Base-by-base conservation (phyloP, 163 green algal genomes). In the Chlamydomonas reinhardtii region DNA sequence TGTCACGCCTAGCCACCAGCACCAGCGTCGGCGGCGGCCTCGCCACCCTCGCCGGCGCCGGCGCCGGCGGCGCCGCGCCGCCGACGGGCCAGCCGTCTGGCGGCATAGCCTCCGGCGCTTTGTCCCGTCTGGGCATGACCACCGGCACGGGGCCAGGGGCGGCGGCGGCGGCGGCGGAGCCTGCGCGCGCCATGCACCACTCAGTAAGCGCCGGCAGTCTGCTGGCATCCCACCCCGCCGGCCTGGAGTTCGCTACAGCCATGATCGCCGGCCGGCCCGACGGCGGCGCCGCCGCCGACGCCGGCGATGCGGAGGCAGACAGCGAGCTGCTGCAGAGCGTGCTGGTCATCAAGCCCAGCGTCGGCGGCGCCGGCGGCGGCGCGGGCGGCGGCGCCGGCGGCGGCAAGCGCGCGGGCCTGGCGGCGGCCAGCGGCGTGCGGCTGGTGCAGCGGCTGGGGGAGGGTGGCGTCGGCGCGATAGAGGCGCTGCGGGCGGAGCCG, bases 371-470 rank as follows among this genome's bases (percentile, higher is more conserved):
- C 22, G 59, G 59, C 20, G 59, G 22, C 17, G 22, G 19, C 22
- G 59, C 34, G 4, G 69, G 17, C 29, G 32, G 69, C 31, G 76
- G 77, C 14, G 27, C 62, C 65, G n/a, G 48, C 31, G 14, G 17
- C 32, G 65, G 77, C 66, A 56, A 56, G 48, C 43, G 39, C 39
- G 27, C 39, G 12, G 76, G 59, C 27, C 16, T 84, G 62, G 29
- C 31, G 17, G 32, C 20, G 5, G 34, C 64, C 34, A 24, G 27
- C 64, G 19, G 32, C 34, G 54, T 85, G 32, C 68, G 79, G 52
- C 52, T 85, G 79, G 79, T 85, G 22, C 79, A 85, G 79, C 79
- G 79, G n/a, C 68, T 85, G 66, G 79, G 79, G 9, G 79, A 76
- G 34, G 79, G 78, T 11, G 27, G 43, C 31, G 77, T 48, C 65